Evolutionary conservation across 23 red algal species (phyloP).

Genomic region (Gracilaria vermiculophylla): DNA sequence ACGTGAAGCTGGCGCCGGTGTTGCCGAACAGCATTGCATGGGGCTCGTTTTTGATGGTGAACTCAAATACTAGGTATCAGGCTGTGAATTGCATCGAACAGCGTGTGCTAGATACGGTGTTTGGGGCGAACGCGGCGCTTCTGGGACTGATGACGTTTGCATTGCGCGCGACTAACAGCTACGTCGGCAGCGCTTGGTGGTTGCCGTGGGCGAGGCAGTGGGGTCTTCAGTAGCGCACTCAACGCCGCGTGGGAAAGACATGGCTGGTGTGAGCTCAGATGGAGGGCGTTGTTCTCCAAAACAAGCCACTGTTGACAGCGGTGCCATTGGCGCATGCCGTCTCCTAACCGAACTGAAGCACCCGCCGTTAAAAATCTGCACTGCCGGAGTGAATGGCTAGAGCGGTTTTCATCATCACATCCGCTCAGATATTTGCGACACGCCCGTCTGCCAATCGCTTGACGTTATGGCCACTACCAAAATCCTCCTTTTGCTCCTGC

Average conservation of each 20-base stretch:
- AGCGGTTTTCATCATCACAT: background rate
- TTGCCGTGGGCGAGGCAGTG: slow-evolving; percentile 72
- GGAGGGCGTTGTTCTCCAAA: background rate
- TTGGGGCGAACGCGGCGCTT: slow-evolving; percentile 21
- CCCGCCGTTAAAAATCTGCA: background rate
- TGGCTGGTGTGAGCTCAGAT: background rate
- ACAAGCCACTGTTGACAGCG: too few species aligned
- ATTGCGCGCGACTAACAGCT: slow-evolving; percentile 83
- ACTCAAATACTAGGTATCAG: slow-evolving; percentile 84
- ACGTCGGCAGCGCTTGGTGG: slow-evolving; percentile 85
- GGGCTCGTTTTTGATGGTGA: slow-evolving; percentile 81
- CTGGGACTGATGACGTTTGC: slow-evolving; percentile 60
- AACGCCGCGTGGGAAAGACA: background rate
- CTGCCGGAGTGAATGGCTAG: background rate
- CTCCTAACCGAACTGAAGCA: too few species aligned
- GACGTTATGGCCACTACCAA: background rate
- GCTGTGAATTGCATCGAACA: slow-evolving; percentile 72
- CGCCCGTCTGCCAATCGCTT: background rate
- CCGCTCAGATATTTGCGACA: slow-evolving; percentile 3
- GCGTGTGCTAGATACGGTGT: slow-evolving; percentile 55
- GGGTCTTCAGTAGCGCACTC: slow-evolving; percentile 68
- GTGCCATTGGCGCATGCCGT: too few species aligned
- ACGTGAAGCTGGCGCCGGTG: slow-evolving; percentile 78
- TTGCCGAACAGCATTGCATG: slow-evolving; percentile 72
- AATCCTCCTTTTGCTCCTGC: background rate